phyloP scores from a whole-genome alignment of 2,329 filamentous ascomycete genomes.

The Aspergillus japonicus region DNA sequence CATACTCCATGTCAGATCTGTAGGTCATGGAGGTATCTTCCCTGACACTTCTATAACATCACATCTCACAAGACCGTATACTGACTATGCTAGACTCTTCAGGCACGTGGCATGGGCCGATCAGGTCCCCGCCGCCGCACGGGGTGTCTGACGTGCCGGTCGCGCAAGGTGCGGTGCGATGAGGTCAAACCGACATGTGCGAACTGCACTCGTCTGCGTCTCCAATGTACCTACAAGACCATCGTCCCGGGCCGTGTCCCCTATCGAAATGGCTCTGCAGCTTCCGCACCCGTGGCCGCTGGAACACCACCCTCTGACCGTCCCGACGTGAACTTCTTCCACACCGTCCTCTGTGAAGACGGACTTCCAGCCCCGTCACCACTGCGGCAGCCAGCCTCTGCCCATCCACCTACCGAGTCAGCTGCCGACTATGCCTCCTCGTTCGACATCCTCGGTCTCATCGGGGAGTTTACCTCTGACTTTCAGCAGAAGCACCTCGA shows the following conservation, averaged over 20 bases:
- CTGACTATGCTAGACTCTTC: not conserved
- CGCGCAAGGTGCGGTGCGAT: conserved; percentile 39
- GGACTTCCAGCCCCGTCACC: conserved; percentile 10
- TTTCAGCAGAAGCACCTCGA: conserved; percentile 36
- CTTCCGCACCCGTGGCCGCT: not conserved
- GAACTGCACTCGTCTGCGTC: conserved; percentile 34
- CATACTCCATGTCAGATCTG: not conserved
- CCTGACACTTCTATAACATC: too few species aligned
- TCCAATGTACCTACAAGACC: conserved; percentile 32
- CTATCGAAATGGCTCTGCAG: not conserved
- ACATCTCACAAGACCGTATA: not conserved
- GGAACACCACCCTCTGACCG: conserved; percentile 12
- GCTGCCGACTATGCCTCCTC: conserved; percentile 16
- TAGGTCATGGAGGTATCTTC: conserved; percentile 7
- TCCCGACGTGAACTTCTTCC: conserved; percentile 29
- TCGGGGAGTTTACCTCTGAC: conserved; percentile 37
- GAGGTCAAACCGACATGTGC: conserved; percentile 36
- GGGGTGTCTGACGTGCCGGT: conserved; percentile 36
- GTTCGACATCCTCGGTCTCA: conserved; percentile 39
- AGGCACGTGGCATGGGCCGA: conserved; percentile 34
- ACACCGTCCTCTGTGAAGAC: conserved; percentile 29
- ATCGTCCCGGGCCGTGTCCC: conserved; percentile 18
- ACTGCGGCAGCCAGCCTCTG: not conserved
- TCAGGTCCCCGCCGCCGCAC: conserved; percentile 37
- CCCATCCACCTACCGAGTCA: conserved; percentile 11